phyloP scores from a whole-genome alignment of 2,329 filamentous ascomycete genomes.

The Colletotrichum salicis region DNA sequence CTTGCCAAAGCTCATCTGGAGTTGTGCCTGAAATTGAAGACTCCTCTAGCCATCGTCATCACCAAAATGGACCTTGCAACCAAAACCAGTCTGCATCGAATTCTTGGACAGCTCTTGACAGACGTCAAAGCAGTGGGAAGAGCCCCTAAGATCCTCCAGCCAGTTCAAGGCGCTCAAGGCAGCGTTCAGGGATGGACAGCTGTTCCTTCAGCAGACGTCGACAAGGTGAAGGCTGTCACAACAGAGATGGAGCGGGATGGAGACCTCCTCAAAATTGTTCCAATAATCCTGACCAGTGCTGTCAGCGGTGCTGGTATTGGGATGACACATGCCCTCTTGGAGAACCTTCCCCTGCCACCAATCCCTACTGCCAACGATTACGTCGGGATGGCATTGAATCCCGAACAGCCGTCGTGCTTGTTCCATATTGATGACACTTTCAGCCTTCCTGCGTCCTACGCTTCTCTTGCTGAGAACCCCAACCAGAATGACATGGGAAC shows the following conservation, averaged over 20 bases:
- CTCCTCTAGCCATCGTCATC: conserved; percentile 83
- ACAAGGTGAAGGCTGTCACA: conserved; percentile 68
- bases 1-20: conserved; percentile 84
- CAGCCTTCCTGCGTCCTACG: conserved; percentile 73
- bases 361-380: conserved; percentile 64
- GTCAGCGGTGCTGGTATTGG: conserved; percentile 86
- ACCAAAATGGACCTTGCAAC: conserved; percentile 92
- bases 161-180: conserved; percentile 63
- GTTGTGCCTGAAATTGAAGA: conserved; percentile 81
- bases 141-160: conserved; percentile 77
- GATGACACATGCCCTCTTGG: conserved; percentile 83
- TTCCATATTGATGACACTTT: conserved; percentile 96
- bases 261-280: conserved; percentile 68
- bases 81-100: conserved; percentile 74
- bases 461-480: conserved; percentile 52
- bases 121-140: conserved; percentile 80
- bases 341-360: conserved; percentile 76
- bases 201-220: conserved; percentile 66
- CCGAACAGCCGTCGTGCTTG: conserved; percentile 70
- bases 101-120: conserved; percentile 78
- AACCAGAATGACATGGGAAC: conserved; percentile 63
- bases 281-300: conserved; percentile 88
- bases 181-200: conserved; percentile 62
- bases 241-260: conserved; percentile 57
- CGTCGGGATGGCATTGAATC: conserved; percentile 65